A percentile compares a stretch with the other conserved stretches of the same genome.
phyloP scores from a whole-genome alignment of 164 flowering plant species.

The Macadamia tetraphylla region DNA sequence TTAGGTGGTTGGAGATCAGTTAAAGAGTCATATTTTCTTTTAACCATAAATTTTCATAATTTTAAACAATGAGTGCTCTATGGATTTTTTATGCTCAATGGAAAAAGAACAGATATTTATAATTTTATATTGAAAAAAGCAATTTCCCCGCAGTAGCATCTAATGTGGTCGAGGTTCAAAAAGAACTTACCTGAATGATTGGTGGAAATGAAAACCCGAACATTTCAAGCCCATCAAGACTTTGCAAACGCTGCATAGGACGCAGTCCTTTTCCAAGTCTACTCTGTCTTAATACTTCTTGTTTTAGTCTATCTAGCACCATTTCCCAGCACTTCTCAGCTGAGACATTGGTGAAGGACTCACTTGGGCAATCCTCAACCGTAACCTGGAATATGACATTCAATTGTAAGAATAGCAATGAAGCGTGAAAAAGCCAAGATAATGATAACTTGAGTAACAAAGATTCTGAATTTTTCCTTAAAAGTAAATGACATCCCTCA shows the following conservation, averaged over 20 bases:
- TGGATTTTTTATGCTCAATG: too few species aligned
- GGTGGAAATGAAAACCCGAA: slow-evolving; percentile 64
- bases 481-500: too few species aligned
- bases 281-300: slow-evolving; percentile 36
- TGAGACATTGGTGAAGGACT: slow-evolving; percentile 39
- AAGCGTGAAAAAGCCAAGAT: too few species aligned
- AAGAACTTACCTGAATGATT: slow-evolving; percentile 47
- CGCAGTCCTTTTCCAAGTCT: slow-evolving; percentile 25
- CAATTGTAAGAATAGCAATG: not conserved
- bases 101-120: too few species aligned
- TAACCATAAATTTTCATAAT: too few species aligned
- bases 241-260: slow-evolving; percentile 21
- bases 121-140: too few species aligned
- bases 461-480: too few species aligned
- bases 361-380: slow-evolving; percentile 50
- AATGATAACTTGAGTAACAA: too few species aligned
- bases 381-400: slow-evolving; percentile 46
- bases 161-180: not conserved
- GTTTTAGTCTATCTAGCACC: slow-evolving; percentile 45
- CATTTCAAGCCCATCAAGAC: slow-evolving; percentile 66
- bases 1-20: too few species aligned
- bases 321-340: slow-evolving; percentile 74
- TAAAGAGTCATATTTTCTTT: too few species aligned
- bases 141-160: not conserved
- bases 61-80: too few species aligned